These are phyloP conservation scores for Crucihimalaya himalaica DNA, from an alignment of 345 rosid genomes.

Conservation along the genomic window DNA sequence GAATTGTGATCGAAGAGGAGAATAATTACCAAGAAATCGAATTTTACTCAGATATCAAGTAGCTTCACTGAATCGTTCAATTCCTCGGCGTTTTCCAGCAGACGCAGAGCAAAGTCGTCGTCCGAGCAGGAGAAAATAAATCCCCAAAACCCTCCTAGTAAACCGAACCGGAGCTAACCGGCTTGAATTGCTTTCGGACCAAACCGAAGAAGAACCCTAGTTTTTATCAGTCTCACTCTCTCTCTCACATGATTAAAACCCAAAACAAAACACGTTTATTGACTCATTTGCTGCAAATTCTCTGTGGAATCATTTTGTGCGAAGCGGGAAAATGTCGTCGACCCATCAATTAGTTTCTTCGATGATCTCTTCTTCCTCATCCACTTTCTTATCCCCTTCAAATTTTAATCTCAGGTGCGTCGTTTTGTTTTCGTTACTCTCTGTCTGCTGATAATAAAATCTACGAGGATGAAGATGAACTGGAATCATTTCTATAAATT, in stretches of 20 bases:
- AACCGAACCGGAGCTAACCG: slow-evolving; percentile 32
- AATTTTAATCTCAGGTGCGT: slow-evolving; percentile 35
- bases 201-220: slow-evolving; percentile 39
- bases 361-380: slow-evolving; percentile 40
- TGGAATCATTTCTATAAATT: too few relatives aligned
- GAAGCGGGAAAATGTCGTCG: slow-evolving; percentile 31
- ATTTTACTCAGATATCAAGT: neutral
- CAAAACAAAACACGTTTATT: neutral
- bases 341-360: slow-evolving; percentile 30
- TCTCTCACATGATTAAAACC: neutral
- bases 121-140: neutral
- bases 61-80: neutral
- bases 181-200: neutral
- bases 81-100: slow-evolving; percentile 5
- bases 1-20: neutral
- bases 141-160: neutral
- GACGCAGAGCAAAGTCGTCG: slow-evolving; percentile 9
- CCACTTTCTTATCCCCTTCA: slow-evolving; percentile 36
- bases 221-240: slow-evolving; percentile 6
- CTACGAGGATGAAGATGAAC: neutral
- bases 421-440: neutral
- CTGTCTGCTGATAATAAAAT: neutral
- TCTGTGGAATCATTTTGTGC: neutral
- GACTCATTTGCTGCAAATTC: neutral
- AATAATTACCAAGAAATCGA: slow-evolving; percentile 12